Conservation (phyloP, 129 eudicot genomes). For the Saussurea involucrata region DNA sequence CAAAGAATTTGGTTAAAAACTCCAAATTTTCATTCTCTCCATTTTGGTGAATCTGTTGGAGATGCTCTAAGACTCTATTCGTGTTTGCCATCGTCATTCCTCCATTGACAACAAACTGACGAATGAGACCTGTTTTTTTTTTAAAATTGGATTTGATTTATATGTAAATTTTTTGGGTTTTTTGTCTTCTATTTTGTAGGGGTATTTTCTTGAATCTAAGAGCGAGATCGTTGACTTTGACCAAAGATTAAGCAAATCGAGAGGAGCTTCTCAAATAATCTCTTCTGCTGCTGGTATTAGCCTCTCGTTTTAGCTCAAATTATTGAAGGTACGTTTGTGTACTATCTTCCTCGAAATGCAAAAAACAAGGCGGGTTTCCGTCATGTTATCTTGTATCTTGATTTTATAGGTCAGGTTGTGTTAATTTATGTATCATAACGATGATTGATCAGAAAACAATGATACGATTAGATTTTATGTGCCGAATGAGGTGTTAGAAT, state of each 20-base stretch:
- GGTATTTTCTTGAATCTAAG: constrained; percentile 84
- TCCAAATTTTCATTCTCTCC: too few species aligned
- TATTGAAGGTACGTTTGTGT: neutral
- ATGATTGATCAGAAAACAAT: constrained; percentile 2
- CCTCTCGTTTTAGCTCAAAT: constrained; percentile 1
- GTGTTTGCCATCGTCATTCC: neutral
- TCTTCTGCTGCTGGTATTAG: constrained; percentile 9
- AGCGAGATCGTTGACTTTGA: constrained; percentile 60
- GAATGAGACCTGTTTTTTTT: neutral
- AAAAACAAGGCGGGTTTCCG: neutral
- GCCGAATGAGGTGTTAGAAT: neutral
- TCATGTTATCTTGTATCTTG: neutral
- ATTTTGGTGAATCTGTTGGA: neutral
- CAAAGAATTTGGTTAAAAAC: too few species aligned
- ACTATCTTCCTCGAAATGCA: neutral
- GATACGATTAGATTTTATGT: constrained; percentile 10
- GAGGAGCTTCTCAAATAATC: constrained; percentile 23
- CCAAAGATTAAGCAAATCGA: constrained; percentile 38
- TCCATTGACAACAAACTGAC: neutral
- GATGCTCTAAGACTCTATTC: neutral
- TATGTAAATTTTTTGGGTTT: neutral
- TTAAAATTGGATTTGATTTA: neutral
- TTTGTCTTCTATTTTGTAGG: constrained; percentile 38
- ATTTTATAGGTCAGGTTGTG: constrained; percentile 4
- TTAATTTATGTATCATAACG: constrained; percentile 18